Conservation (phyloP, 2,329 filamentous ascomycete genomes). For the Xylaria digitata region DNA sequence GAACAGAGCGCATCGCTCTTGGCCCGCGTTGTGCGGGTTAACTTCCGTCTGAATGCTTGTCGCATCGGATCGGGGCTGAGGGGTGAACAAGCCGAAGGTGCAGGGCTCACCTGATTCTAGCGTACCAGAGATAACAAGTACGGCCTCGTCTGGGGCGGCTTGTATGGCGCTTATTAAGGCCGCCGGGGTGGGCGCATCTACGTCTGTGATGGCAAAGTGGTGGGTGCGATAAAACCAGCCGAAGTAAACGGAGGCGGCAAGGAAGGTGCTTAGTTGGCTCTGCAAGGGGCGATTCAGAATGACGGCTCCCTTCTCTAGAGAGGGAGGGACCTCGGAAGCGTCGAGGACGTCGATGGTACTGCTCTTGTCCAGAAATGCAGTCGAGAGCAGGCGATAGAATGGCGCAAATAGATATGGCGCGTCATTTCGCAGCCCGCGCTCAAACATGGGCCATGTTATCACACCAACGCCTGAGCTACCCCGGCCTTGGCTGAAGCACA, state of each 20-base stretch:
- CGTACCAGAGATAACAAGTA: slow-evolving; percentile 5
- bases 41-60: slow-evolving; percentile 1
- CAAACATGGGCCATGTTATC: slow-evolving; percentile 12
- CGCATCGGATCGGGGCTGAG: slow-evolving; percentile 4
- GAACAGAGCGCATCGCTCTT: slow-evolving; percentile 3
- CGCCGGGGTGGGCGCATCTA: neutral
- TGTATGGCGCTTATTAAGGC: neutral
- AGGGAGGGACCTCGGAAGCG: slow-evolving; percentile 7
- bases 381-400: slow-evolving; percentile 8
- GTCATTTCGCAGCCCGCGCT: slow-evolving; percentile 8
- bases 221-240: slow-evolving; percentile 11
- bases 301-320: neutral
- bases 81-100: slow-evolving; percentile 11
- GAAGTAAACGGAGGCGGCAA: slow-evolving; percentile 5
- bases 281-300: slow-evolving; percentile 2
- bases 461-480: neutral
- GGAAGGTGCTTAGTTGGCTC: slow-evolving; percentile 15
- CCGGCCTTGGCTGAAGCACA: slow-evolving; percentile 7
- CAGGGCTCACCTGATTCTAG: slow-evolving; percentile 1
- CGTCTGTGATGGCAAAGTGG: neutral
- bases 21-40: slow-evolving; percentile 2
- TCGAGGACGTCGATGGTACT: slow-evolving; percentile 7
- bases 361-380: slow-evolving; percentile 6
- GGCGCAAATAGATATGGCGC: slow-evolving; percentile 11
- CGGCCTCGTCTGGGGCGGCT: slow-evolving; percentile 5